phyloP scores from a whole-genome alignment of 139 green algal species.

The Pseudopediastrum boryanum region DNA sequence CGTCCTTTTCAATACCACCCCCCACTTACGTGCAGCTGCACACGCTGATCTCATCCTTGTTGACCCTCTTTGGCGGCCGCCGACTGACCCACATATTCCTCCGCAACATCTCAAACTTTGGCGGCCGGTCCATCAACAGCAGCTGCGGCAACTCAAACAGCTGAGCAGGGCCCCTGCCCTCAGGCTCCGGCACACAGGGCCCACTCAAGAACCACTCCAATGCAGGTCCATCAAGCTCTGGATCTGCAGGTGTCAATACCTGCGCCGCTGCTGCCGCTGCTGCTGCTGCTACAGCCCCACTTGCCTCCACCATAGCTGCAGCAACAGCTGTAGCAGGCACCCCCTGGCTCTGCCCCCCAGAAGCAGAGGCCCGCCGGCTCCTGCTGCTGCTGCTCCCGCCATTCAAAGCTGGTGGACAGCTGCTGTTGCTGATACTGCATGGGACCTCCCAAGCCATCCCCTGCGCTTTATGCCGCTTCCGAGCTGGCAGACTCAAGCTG shows the following conservation, averaged over 20 bases:
- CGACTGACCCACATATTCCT: constrained; percentile 66
- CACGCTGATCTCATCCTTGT: constrained; percentile 63
- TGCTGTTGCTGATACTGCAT: no score
- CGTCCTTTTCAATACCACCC: neutral
- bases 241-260: constrained; percentile 4
- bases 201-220: constrained; percentile 6
- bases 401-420: neutral
- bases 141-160: constrained; percentile 33
- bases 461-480: no score
- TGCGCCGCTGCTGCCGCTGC: constrained; percentile 24
- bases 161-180: neutral
- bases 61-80: constrained; percentile 67
- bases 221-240: neutral
- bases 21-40: constrained; percentile 55
- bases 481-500: no score
- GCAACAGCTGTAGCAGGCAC: neutral
- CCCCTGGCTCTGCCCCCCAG: neutral
- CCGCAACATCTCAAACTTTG: constrained; percentile 64
- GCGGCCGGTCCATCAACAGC: constrained; percentile 40
- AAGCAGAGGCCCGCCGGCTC: neutral
- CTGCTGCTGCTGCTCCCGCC: neutral
- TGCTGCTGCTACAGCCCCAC: neutral
- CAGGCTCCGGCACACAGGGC: neutral
- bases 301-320: neutral
- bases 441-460: no score